Percentiles rank a stretch among this genome's conserved stretches.
Conservation (phyloP, 139 green algal genomes). For the Zygnema cylindricum region DNA sequence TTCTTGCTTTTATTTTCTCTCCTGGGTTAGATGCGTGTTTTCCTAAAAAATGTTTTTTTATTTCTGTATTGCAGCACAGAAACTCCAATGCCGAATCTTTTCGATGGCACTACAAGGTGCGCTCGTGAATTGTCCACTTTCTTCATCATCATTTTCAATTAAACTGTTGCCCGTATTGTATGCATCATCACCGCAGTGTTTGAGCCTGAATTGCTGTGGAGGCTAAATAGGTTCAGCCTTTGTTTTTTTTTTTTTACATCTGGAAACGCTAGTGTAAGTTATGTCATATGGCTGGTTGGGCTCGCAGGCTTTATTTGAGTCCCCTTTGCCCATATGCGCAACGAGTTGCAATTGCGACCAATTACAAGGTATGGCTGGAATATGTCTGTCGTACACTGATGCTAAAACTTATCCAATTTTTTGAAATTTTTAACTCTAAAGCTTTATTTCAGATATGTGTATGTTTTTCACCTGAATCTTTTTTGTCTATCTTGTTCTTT, state of each 20-base stretch:
- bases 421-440: too few relatives aligned
- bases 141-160: neutral
- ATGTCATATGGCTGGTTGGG: neutral
- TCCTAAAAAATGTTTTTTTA: too few relatives aligned
- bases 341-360: neutral
- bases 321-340: constrained; percentile 13
- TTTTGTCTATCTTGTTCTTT: too few relatives aligned
- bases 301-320: constrained; percentile 8
- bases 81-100: neutral
- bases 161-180: neutral
- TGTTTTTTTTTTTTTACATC: neutral
- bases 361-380: constrained; percentile 11
- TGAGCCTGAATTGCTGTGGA: neutral
- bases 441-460: neutral
- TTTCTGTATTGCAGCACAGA: too few relatives aligned
- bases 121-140: too few relatives aligned
- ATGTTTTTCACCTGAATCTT: too few relatives aligned
- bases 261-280: neutral
- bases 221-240: neutral
- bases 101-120: constrained; percentile 13
- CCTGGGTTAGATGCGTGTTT: too few relatives aligned
- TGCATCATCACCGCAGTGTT: neutral
- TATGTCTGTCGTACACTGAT: too few relatives aligned
- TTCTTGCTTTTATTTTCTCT: too few relatives aligned
- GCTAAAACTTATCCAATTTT: too few relatives aligned